Evolutionary conservation across 176 grass and related monocot genomes (phyloP), one percentile per base, ranked within the genome.

Genomic region (Phoenix dactylifera): DNA sequence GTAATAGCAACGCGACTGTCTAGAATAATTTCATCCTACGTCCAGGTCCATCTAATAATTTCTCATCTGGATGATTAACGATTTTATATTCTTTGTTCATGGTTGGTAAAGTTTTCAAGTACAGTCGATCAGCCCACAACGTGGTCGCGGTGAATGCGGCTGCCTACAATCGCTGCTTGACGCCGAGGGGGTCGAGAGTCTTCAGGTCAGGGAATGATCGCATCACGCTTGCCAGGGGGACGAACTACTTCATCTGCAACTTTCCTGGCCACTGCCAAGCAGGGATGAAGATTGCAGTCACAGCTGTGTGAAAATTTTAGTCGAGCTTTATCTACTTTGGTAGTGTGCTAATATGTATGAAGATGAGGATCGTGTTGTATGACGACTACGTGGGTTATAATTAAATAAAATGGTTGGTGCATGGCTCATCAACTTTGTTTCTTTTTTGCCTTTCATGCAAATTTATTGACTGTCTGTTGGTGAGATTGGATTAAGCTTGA

Each of bases 241-340:
- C 60, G 55, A 95, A 76, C 56, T 95, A 80, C 79, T 95, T 95
- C 80, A 84, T 95, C 80, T 95, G 90, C 79, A 73, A 12, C 85
- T 16, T 81, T 26, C 50, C 86, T 6, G 82, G 85, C 9, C 90
- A 95, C 82, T 95, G 90, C 82, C 70, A 67, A 35, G 63, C 73
- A 25, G 90, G 90, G 26, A 95, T 95, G 90, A 95, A 89, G 79
- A 68, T 95, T 4, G 90, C 85, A 7, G 62, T 95, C 79, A 86
- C 59, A 22, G 89, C 85, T 20, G 55, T 66, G 7, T 92, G 71
- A 91, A 17, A 28, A 18, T 44, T 44, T 44, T 44, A 44, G 35
- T 44, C 10, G 1, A 44, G 35, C 35, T 12, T 44, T 12, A 44
- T 44, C 35, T 44, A 0, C 0, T 12, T 12, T 44, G 10, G 1